Evolutionary conservation across 1,284 basidiomycete species (phyloP), one percentile per base, ranked within the genome.

Genomic region (Dichomitus squalens): DNA sequence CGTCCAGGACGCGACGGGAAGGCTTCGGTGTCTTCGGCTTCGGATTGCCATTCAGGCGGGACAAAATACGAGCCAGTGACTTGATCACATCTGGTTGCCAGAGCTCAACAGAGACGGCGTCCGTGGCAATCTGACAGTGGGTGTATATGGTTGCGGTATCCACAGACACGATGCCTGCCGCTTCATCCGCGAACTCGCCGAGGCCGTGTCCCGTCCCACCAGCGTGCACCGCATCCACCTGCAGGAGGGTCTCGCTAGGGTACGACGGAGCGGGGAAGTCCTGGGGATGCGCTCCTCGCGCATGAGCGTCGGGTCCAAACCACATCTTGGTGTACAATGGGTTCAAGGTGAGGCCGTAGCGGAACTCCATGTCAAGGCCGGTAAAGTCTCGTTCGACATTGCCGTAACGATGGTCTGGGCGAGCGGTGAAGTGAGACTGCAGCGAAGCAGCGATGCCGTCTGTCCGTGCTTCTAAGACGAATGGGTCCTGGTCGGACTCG

Each of bases 31-130:
- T 16, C 38, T 49, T 55, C 63, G 65, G 74, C 31, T 62, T 61
- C 11, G 58, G 31, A 25, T 41, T 29, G 12, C 48, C 49, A 7
- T 49, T 43, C 9, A 79, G 57, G 31, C 78, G 61, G 2, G 79
- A 63, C 27, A 82, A 59, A 34, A 85, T 65, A 44, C 75, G 75
- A 9, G 76, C 73, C 25, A 88, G 69, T 2, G 83, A 79, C 40
- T 80, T 78, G 48, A 92, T 75, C 21, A 86, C 86, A 47, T 81
- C 76, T 4, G 82, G 81, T 57, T 90, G 83, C 89, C 90, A 93
- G 9, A 93, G 71, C 68, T 93, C 89, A 44, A 90, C 55, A 47
- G 84, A 83, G 20, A 91, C 70, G 4, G 82, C 81, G 61, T 93
- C 90, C 7, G 85, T 76, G 9, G 78, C 76, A 35, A 81, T 69